Base-by-base conservation (phyloP, 257 asterid species). In the Petunia secreta region DNA sequence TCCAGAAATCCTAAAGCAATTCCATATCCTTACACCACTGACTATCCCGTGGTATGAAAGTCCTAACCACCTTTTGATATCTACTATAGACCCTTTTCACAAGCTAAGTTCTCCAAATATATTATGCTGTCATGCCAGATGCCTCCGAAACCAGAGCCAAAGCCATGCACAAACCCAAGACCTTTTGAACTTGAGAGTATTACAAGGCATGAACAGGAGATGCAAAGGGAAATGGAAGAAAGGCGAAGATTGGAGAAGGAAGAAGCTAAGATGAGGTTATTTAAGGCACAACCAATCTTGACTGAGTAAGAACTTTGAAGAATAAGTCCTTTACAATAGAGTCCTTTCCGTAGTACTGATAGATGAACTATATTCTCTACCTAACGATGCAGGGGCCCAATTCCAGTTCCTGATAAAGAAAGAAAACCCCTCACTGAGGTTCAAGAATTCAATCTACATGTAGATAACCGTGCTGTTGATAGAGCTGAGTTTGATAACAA, bases 1-100 rank as follows among this genome's bases (percentile, higher is more conserved):
- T 94, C 95, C 65, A 88, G 98, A 82, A 62, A 92, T 71, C 98
- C 97, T 7, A 89, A 80, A 85, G 99, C 99, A 71, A 84, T 83
- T 82, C 98, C 98, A 37, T 96, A 96, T 89, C 99, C 99, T 66
- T 96, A 94, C 82, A 96, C 99, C 76, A 96, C 98, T 79, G 98
- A 96, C 68, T 96, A 87, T 81, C 99, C 99, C 8, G 92, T 93
- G 93, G 99, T 92, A 90, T 63, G 83, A 15, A 68, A 60, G 2
- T 67, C 7, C 6, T 8, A 25, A 44, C 44, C 79, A 11, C 41
- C 2, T 37, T 48, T 25, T 36, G 58, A 38, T 13, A 54, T 16
- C 44, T 65, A n/a, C 58, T 50, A 65, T 39, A 37, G 44, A 44
- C 14, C 14, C 34, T 3, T 16, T 38, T 59, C 9, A 8, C n/a